phyloP scores from a whole-genome alignment of 176 grass and related monocot genomes.

The Tillandsia leiboldiana region DNA sequence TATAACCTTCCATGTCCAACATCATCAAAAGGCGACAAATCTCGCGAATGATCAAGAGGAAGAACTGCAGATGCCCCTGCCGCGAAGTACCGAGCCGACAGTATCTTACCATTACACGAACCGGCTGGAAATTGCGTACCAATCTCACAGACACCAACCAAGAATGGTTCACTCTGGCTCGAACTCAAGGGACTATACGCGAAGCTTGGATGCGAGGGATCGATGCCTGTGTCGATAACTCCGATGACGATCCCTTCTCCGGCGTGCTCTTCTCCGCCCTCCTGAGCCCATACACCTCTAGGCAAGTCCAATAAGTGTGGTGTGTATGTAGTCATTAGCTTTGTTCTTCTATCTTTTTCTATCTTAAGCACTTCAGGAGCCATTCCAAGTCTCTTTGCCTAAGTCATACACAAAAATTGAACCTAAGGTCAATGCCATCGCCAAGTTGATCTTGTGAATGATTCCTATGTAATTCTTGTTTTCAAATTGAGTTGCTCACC shows the following conservation, averaged over 20 bases:
- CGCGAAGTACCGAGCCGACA: constrained; percentile 41
- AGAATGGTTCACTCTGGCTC: background rate
- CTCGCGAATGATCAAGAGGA: constrained; percentile 34
- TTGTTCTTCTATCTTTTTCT: constrained; percentile 38
- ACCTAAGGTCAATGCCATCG: background rate
- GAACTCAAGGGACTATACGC: constrained; percentile 20
- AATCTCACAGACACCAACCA: constrained; percentile 6
- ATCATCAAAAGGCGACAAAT: constrained; percentile 52
- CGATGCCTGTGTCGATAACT: constrained; percentile 53
- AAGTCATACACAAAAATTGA: background rate
- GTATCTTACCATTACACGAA: constrained; percentile 71
- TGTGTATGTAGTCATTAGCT: constrained; percentile 55
- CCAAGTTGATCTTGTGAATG: no score
- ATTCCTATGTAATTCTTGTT: no score
- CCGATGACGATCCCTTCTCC: constrained; percentile 52
- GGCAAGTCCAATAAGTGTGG: constrained; percentile 38
- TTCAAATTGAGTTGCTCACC: background rate
- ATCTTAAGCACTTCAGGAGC: constrained; percentile 29
- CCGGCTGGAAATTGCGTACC: constrained; percentile 28
- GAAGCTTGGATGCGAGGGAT: constrained; percentile 47
- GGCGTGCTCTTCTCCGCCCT: background rate
- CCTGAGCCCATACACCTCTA: constrained; percentile 16
- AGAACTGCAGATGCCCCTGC: constrained; percentile 26
- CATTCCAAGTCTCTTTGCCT: constrained; percentile 27
- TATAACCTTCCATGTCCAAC: constrained; percentile 51